Percentiles rank a stretch among this genome's conserved stretches.
phyloP scores from a whole-genome alignment of 305 asterid species.

The Fraxinus floribunda region DNA sequence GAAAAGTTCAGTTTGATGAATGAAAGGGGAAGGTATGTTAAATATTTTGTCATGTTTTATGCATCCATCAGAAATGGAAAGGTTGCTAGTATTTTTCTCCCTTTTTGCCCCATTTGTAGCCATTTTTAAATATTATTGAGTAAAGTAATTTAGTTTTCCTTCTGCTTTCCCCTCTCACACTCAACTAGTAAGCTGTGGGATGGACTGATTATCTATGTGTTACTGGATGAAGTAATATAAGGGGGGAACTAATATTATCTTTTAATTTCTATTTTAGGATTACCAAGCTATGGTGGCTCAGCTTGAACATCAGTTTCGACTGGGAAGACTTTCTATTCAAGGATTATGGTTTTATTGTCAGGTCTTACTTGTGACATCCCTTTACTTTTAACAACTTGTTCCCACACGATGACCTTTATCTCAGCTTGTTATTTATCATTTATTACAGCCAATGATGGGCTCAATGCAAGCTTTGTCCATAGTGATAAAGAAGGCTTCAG shows the following conservation, averaged over 20 bases:
- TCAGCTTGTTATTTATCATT: slow-evolving; percentile 21
- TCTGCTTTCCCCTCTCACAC: slow-evolving; percentile 13
- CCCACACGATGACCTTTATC: slow-evolving; percentile 14
- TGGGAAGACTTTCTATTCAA: slow-evolving; percentile 90
- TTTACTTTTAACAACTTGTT: slow-evolving; percentile 14
- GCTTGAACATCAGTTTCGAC: slow-evolving; percentile 95
- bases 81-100: slow-evolving; percentile 1
- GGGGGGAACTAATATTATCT: slow-evolving; percentile 27
- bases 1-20: slow-evolving; percentile 16
- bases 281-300: slow-evolving; percentile 99
- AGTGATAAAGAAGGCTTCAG: slow-evolving; percentile 82
- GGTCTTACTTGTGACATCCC: slow-evolving; percentile 47
- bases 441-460: slow-evolving; percentile 88
- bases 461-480: slow-evolving; percentile 88
- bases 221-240: slow-evolving; percentile 16
- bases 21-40: slow-evolving; percentile 1
- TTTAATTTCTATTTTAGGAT: slow-evolving; percentile 53
- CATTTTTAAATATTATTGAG: not conserved
- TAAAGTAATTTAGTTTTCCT: slow-evolving; percentile 16
- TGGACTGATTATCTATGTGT: slow-evolving; percentile 14
- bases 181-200: slow-evolving; percentile 16
- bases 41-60: not conserved
- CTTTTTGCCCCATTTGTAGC: slow-evolving; percentile 18
- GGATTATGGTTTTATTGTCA: slow-evolving; percentile 99
- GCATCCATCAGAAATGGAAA: slow-evolving; percentile 8